Base-by-base conservation (phyloP, 2,329 filamentous ascomycete species). In the Trichoderma hamatum region DNA sequence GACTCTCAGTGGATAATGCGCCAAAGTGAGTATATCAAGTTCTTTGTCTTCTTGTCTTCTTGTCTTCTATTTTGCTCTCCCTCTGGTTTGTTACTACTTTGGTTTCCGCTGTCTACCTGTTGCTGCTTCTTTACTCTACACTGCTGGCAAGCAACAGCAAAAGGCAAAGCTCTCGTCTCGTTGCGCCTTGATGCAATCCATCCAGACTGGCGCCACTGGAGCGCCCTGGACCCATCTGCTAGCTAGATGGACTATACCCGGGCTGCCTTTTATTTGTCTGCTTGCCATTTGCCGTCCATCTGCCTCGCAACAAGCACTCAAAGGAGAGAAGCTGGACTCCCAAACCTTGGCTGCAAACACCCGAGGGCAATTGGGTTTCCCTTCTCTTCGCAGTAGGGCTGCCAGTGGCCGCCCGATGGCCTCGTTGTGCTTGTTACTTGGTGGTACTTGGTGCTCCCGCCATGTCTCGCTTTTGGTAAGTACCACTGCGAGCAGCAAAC, bases 281-380 rank as follows among this genome's bases (percentile, higher is more conserved):
- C 13, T 51, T 16, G n/a, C n/a, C n/a, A n/a, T n/a, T n/a, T n/a
- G n/a, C n/a, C n/a, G n/a, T n/a, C n/a, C n/a, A n/a, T n/a, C 49
- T 32, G 19, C 21, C 52, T 64, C 19, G 52, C 61, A 49, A 46
- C 30, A 52, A 43, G 32, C 19, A 24, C 16, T 4, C 32, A 10
- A 36, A 32, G 36, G 14, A 65, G 21, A 39, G n/a, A 28, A 51
- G 19, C n/a, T 13, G 16, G 10, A 36, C 30, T 28, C 14, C 46
- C n/a, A 32, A 39, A 65, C n/a, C 26, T 30, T 56, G n/a, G 64
- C 65, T 61, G 65, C 56, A 30, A 67, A 61, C 32, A 54, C 65
- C 39, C 39, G 39, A 43, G 39, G 43, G 39, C 59, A 46, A 51
- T 21, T 30, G 32, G 14, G 24, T 26, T 16, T 43, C 16, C 21